These are phyloP conservation scores for Coemansia furcata DNA, from an alignment of 192 early-diverging fungal species.

Conservation along the genomic window DNA sequence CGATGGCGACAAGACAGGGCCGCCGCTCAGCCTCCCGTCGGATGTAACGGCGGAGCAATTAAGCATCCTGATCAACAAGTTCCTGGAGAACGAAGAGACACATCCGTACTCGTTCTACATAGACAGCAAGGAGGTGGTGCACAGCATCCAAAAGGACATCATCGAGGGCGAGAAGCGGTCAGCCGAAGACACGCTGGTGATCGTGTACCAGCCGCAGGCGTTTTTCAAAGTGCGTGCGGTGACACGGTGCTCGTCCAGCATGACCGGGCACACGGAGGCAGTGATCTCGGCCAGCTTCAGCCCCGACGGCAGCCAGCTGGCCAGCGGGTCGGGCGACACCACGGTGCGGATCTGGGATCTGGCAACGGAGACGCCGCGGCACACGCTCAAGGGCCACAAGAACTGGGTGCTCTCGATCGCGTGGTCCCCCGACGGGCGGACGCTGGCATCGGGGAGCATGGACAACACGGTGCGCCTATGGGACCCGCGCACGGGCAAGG, in stretches of 20 bases:
- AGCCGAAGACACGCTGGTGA: conserved; percentile 86
- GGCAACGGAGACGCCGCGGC: conserved; percentile 90
- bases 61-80: conserved; percentile 83
- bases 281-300: conserved; percentile 87
- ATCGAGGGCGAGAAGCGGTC: conserved; percentile 72
- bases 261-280: conserved; percentile 90
- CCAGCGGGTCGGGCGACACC: conserved; percentile 93
- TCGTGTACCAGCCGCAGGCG: conserved; percentile 93
- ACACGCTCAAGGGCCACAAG: conserved; percentile 79
- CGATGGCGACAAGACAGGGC: conserved; percentile 76
- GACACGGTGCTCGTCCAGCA: conserved; percentile 84
- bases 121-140: conserved; percentile 77
- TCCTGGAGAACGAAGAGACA: conserved; percentile 77
- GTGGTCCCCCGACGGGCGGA: conserved; percentile 87
- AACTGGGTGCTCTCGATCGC: conserved; percentile 92
- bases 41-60: conserved; percentile 84
- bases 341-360: conserved; percentile 98
- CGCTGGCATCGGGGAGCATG: conserved; percentile 91
- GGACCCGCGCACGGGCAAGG: conserved; percentile 84
- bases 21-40: conserved; percentile 85
- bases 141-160: conserved; percentile 75
- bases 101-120: conserved; percentile 94
- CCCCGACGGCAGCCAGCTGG: conserved; percentile 86
- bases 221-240: conserved; percentile 92
- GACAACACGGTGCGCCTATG: conserved; percentile 88